A percentile compares a stretch with the other conserved stretches of the same genome.
phyloP scores from a whole-genome alignment of 2,329 filamentous ascomycete genomes.

The Fusarium musae region DNA sequence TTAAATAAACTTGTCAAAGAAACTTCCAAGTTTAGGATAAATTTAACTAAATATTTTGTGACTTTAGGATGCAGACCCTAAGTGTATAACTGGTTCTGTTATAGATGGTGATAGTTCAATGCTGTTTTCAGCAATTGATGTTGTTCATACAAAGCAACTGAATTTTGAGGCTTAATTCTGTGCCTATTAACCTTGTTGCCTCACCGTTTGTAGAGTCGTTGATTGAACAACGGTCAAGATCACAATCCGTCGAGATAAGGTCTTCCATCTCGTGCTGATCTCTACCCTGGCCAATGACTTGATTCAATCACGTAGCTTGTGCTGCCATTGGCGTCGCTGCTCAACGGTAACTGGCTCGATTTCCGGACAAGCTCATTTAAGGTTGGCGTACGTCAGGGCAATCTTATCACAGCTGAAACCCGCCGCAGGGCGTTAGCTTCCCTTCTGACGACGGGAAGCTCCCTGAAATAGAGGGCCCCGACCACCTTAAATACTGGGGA shows the following conservation, averaged over 20 bases:
- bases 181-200: not conserved
- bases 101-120: no score
- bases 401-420: constrained; percentile 18
- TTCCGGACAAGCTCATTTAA: constrained; percentile 15
- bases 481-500: constrained; percentile 24
- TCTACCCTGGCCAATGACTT: constrained; percentile 2
- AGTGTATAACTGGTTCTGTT: not conserved
- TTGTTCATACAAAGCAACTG: not conserved
- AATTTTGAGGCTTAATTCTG: not conserved
- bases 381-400: constrained; percentile 23
- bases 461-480: not conserved
- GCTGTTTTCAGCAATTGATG: not conserved
- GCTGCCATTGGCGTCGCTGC: constrained; percentile 1
- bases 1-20: no score
- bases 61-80: not conserved
- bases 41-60: not conserved
- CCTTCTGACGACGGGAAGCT: not conserved
- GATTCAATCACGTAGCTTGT: not conserved
- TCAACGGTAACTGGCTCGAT: constrained; percentile 29
- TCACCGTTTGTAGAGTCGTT: not conserved
- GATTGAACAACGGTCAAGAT: not conserved
- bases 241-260: not conserved
- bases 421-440: constrained; percentile 12
- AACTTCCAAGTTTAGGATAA: not conserved
- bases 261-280: constrained; percentile 5